A percentile compares a stretch with the other conserved stretches of the same genome.
Conservation (phyloP, 768 basidiomycete genomes). For the Naganishia vaughanmartiniae region DNA sequence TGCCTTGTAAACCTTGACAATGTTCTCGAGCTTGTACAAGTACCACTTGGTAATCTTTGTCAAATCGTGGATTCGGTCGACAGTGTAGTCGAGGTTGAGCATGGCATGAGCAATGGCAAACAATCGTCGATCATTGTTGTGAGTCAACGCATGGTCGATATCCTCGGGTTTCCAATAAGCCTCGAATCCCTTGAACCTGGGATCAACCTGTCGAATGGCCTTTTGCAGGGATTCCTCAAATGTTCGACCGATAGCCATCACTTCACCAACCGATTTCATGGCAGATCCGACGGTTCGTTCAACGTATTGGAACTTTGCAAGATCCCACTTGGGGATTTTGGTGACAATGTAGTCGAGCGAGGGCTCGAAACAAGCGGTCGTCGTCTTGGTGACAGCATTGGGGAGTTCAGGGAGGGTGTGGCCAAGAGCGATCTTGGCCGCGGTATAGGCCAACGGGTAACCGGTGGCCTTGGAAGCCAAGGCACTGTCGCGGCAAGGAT, state of each 20-base stretch:
- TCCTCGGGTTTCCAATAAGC: conserved; percentile 86
- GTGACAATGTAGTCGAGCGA: conserved; percentile 98
- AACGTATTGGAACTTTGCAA: conserved; percentile 94
- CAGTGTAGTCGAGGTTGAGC: conserved; percentile 85
- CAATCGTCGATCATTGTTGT: conserved; percentile 90
- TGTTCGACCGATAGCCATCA: conserved; percentile 99
- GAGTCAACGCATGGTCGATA: conserved; percentile 70
- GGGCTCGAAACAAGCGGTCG: conserved; percentile 98
- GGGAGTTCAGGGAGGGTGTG: conserved; percentile 96
- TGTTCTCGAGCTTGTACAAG: conserved; percentile 98
- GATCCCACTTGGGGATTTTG: conserved; percentile 99
- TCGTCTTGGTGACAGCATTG: conserved; percentile 98
- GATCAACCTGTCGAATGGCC: conserved; percentile 95
- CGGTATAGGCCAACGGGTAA: conserved; percentile 97
- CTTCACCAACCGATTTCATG: conserved; percentile 99
- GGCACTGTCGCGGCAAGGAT: conserved; percentile 58
- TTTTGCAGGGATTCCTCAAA: conserved; percentile 99
- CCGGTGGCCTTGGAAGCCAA: conserved; percentile 98
- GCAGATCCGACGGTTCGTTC: conserved; percentile 91
- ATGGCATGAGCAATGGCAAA: conserved; percentile 98
- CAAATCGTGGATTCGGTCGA: conserved; percentile 83
- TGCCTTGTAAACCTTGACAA: conserved; percentile 78
- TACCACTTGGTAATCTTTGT: conserved; percentile 99
- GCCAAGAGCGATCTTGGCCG: conserved; percentile 96
- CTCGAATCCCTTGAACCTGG: conserved; percentile 93